Conservation (phyloP, 2,329 filamentous ascomycete genomes). For the Cercospora sp. region DNA sequence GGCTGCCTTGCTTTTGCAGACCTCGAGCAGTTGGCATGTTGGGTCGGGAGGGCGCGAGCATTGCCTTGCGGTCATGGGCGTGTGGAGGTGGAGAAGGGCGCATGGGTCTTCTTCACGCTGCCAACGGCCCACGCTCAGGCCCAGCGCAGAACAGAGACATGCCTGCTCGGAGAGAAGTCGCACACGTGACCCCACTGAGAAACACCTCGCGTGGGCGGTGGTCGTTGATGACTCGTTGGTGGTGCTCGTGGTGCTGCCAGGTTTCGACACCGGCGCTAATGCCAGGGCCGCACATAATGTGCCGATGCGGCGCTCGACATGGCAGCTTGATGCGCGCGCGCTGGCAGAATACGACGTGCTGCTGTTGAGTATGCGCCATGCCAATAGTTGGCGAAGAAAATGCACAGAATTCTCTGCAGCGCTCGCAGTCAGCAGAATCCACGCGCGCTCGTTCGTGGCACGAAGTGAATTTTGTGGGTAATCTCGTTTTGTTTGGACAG, state of each 20-base stretch:
- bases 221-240: not conserved
- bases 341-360: not conserved
- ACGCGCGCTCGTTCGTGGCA: constrained; percentile 5
- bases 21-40: not conserved
- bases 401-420: not conserved
- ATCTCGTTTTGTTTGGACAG: not conserved
- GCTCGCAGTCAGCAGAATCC: not conserved
- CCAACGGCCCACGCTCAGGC: not conserved
- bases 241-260: not conserved
- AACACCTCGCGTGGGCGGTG: not conserved
- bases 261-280: not conserved
- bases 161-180: not conserved
- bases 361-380: constrained; percentile 10
- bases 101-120: not conserved
- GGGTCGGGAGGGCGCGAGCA: not conserved
- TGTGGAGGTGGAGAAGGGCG: not conserved
- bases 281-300: constrained; percentile 8
- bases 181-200: not conserved
- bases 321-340: not conserved
- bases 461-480: constrained; percentile 8
- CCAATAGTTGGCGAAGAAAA: constrained; percentile 4
- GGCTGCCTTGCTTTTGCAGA: not conserved
- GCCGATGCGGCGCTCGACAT: not conserved
- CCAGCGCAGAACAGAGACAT: not conserved
- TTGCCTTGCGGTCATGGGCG: not conserved